Percentiles rank a stretch among this genome's conserved stretches.
Conservation (phyloP, 2,329 filamentous ascomycete genomes). For the Fusarium palustre region DNA sequence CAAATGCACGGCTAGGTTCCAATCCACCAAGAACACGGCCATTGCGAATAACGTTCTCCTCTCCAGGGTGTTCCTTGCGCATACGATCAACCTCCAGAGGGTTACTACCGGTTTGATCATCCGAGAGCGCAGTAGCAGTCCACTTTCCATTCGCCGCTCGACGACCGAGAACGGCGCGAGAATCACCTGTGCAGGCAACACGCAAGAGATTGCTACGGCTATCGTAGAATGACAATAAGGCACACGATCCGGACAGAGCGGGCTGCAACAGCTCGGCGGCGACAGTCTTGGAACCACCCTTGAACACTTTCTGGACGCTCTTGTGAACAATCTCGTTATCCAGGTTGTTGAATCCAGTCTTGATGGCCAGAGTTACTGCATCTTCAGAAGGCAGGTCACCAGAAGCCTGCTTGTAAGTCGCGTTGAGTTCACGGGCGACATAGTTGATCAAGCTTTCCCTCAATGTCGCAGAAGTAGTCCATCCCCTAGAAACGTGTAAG, state of each 20-base stretch:
- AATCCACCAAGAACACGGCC: constrained; percentile 92
- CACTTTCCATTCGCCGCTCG: constrained; percentile 85
- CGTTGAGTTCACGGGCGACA: constrained; percentile 91
- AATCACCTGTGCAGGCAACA: constrained; percentile 97
- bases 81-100: constrained; percentile 85
- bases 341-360: constrained; percentile 86
- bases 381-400: constrained; percentile 77
- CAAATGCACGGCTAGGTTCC: constrained; percentile 94
- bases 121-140: constrained; percentile 88
- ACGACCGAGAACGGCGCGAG: constrained; percentile 91
- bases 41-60: constrained; percentile 87
- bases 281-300: constrained; percentile 87
- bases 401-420: constrained; percentile 82
- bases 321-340: constrained; percentile 96
- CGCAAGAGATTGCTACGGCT: constrained; percentile 85
- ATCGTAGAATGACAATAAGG: constrained; percentile 96
- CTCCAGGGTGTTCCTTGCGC: constrained; percentile 86
- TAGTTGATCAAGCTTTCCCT: constrained; percentile 92
- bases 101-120: constrained; percentile 93
- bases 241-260: constrained; percentile 96
- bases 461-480: constrained; percentile 97
- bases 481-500: constrained; percentile 71
- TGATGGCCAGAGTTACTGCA: constrained; percentile 90
- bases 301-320: constrained; percentile 90
- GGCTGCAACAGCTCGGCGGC: constrained; percentile 93